phyloP scores from a whole-genome alignment of 2,329 filamentous ascomycete genomes.

The Zymoseptoria tritici region DNA sequence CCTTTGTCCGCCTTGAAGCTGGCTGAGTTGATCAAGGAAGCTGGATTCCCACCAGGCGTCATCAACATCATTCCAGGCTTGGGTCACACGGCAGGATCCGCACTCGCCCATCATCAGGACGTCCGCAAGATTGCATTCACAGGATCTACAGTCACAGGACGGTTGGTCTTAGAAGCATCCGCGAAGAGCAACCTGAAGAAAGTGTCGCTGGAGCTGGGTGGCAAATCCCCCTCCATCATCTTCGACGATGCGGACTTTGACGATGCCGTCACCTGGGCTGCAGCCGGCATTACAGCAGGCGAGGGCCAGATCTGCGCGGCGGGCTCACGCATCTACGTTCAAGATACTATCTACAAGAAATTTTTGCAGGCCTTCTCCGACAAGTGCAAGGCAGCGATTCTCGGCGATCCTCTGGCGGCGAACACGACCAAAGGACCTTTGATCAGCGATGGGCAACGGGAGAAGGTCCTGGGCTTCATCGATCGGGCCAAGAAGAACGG shows the following conservation, averaged over 20 bases:
- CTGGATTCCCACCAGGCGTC: conserved; percentile 47
- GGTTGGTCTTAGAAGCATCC: conserved; percentile 50
- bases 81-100: conserved; percentile 50
- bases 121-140: conserved; percentile 58
- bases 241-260: conserved; percentile 49
- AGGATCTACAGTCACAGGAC: conserved; percentile 52
- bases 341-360: conserved; percentile 43
- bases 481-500: too few relatives aligned
- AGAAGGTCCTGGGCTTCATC: conserved; percentile 24
- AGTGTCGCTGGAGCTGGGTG: conserved; percentile 54
- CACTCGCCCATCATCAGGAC: conserved; percentile 51
- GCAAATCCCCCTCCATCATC: conserved; percentile 54
- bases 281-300: conserved; percentile 42
- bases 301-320: conserved; percentile 50
- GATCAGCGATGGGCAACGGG: conserved; percentile 49
- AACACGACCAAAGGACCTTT: conserved; percentile 45
- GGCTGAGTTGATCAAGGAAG: too few relatives aligned
- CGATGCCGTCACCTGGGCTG: conserved; percentile 29
- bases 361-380: conserved; percentile 34
- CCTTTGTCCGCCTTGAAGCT: too few relatives aligned
- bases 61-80: too few relatives aligned
- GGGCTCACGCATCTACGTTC: conserved; percentile 50
- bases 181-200: conserved; percentile 51
- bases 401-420: conserved; percentile 38
- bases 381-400: conserved; percentile 35